Conservation (phyloP, 1,139 yeast genomes). For the Suhomyces taliae region DNA sequence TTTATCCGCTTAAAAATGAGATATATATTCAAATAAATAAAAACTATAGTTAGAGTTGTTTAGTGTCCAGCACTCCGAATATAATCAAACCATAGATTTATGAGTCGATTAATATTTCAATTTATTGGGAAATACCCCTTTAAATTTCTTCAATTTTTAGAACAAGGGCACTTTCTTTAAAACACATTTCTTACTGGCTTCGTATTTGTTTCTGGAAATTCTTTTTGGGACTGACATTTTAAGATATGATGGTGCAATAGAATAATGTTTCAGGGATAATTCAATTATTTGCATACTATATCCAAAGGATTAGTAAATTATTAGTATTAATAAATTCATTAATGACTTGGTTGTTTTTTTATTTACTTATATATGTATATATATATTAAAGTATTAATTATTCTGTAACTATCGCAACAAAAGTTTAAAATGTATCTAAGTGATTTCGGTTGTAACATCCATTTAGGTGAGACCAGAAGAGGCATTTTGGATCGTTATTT, state of each 20-base stretch:
- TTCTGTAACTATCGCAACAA: neutral
- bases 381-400: too few species aligned
- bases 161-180: neutral
- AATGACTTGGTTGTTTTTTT: too few species aligned
- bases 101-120: too few species aligned
- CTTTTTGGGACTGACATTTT: slow-evolving; percentile 1
- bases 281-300: neutral
- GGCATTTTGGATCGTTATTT: neutral
- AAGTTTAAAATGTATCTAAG: neutral
- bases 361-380: too few species aligned
- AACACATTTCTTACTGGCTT: neutral
- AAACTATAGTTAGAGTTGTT: too few species aligned
- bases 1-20: too few species aligned
- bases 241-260: neutral
- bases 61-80: too few species aligned
- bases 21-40: too few species aligned
- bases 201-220: neutral
- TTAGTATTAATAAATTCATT: too few species aligned
- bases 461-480: neutral
- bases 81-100: too few species aligned
- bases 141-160: too few species aligned
- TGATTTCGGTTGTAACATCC: neutral
- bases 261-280: neutral
- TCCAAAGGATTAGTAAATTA: neutral
- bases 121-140: too few species aligned